Evolutionary conservation across 768 basidiomycete species (phyloP).

Genomic region (Suillus plorans): DNA sequence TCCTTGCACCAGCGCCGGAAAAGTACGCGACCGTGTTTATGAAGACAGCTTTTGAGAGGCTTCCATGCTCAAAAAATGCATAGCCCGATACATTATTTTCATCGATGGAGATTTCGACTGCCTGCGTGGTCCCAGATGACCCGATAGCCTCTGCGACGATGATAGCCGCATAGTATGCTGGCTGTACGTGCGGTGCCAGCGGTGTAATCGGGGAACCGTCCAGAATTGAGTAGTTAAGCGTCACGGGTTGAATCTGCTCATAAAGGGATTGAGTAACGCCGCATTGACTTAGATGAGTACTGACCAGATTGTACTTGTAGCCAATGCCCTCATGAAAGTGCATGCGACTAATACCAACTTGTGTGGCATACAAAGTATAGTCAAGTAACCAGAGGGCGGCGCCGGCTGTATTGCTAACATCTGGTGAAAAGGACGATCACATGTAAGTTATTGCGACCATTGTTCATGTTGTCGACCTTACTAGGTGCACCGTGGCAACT

Average conservation of each 20-base stretch:
- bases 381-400: constrained; percentile 70
- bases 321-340: constrained; percentile 71
- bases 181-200: constrained; percentile 59
- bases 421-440: constrained; percentile 25
- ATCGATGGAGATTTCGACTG: constrained; percentile 50
- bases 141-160: constrained; percentile 61
- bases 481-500: constrained; percentile 40
- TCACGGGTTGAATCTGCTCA: constrained; percentile 59
- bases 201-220: constrained; percentile 55
- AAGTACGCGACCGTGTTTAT: constrained; percentile 60
- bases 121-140: constrained; percentile 36
- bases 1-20: constrained; percentile 26
- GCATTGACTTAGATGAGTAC: not conserved
- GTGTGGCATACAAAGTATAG: constrained; percentile 59
- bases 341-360: constrained; percentile 51
- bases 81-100: constrained; percentile 44
- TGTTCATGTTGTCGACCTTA: constrained; percentile 3
- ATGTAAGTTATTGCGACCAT: not conserved
- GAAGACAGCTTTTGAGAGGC: constrained; percentile 45
- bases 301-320: constrained; percentile 67
- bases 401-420: constrained; percentile 69
- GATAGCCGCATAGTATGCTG: constrained; percentile 65
- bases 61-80: constrained; percentile 20
- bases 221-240: constrained; percentile 55
- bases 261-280: not conserved